Evolutionary conservation across 2,329 filamentous ascomycete genomes (phyloP), one percentile per base, ranked within the genome.

Genomic region (Talaromyces sp.): DNA sequence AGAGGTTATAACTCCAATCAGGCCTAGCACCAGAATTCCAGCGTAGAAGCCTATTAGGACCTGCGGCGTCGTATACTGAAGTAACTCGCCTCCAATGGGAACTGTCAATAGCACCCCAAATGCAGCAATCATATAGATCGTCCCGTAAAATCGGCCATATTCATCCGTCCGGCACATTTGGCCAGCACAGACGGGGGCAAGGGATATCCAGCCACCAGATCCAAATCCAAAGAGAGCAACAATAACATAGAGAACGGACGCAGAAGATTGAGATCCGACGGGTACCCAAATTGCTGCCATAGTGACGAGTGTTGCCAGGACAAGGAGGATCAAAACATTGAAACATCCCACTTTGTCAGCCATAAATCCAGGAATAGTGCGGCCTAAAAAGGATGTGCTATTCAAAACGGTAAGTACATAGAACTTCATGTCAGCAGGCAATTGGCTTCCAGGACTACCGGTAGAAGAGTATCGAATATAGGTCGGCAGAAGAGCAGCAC

Each of bases 141-240:
- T 81, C 0, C 80, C 79, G 68, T 72, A 79, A 32, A 76, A 81
- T 38, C 77, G 68, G 2, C 79, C 79, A 61, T 80, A 81, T 19
- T 81, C 75, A 60, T 80, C 76, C 0, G 78, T 73, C 4, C 76
- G 70, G 59, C 79, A 81, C 0, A 80, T 72, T 54, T 80, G 77
- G 0, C 78, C 79, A 24, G 80, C 71, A 57, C 80, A 81, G 0
- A 80, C 79, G 51, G 71, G 63, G 6, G 74, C 73, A 1, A 80
- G 70, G 0, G 76, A 77, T n/a, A 81, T 68, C 68, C 78, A 81
- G 0, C 77, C 76, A 0, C 80, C 80, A 1, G 77, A 80, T 0
- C 78, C 78, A n/a, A 81, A 79, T 0, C 80, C 80, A 67, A 80
- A 82, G 0, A 81, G 64, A 0, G 76, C 78, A 1, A 76, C 71